Percentiles rank a stretch among this genome's conserved stretches.
These are phyloP conservation scores for Aaosphaeria arxii DNA, from an alignment of 2,329 filamentous ascomycete species.

Conservation along the genomic window DNA sequence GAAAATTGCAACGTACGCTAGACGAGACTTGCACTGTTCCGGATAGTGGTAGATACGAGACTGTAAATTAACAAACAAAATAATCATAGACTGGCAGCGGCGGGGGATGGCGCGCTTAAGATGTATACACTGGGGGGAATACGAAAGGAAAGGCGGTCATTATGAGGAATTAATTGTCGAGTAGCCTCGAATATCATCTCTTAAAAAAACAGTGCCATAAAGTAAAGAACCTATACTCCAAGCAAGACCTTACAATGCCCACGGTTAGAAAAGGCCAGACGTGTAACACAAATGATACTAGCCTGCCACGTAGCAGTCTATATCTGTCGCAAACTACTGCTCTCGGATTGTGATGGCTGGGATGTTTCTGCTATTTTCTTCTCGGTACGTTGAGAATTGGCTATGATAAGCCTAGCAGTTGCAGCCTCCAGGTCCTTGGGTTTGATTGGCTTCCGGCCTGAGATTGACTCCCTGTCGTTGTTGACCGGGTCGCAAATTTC, in stretches of 20 bases:
- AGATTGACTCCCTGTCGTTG: slow-evolving; percentile 66
- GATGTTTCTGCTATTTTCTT: neutral
- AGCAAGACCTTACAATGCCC: slow-evolving; percentile 20
- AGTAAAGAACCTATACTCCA: slow-evolving; percentile 19
- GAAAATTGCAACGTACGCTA: neutral
- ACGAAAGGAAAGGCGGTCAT: slow-evolving; percentile 7
- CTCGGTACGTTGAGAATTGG: no score
- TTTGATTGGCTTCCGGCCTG: slow-evolving; percentile 58
- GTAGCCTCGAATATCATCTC: slow-evolving; percentile 26
- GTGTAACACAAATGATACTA: slow-evolving; percentile 7
- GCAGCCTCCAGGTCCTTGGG: slow-evolving; percentile 59
- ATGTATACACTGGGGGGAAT: neutral
- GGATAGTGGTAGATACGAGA: neutral
- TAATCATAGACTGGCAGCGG: neutral
- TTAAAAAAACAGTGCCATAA: slow-evolving; percentile 14
- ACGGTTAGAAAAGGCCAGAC: slow-evolving; percentile 6
- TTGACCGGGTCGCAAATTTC: slow-evolving; percentile 66
- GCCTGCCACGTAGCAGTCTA: slow-evolving; percentile 4
- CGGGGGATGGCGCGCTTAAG: no score
- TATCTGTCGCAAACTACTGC: neutral
- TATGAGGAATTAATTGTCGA: slow-evolving; percentile 27
- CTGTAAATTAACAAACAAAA: neutral
- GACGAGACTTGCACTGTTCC: neutral
- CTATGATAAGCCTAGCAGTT: slow-evolving; percentile 56
- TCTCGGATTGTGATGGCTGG: neutral